Base-by-base conservation (phyloP, 2,329 filamentous ascomycete genomes). In the Lasiodiplodia sp. region DNA sequence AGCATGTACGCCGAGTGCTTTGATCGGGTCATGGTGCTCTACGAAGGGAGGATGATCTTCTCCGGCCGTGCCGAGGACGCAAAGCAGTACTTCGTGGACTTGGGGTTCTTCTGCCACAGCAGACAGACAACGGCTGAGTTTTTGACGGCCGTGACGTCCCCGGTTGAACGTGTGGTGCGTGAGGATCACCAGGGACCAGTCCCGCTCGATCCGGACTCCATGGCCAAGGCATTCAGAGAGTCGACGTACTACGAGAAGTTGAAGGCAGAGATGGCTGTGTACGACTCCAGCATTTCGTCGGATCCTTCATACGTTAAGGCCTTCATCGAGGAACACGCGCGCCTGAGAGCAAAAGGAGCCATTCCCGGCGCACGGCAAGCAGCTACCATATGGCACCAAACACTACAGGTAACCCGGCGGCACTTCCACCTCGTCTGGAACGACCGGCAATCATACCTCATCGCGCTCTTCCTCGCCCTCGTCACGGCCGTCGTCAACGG, bases 41-140 rank as follows among this genome's bases (percentile, higher is more conserved):
- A 83, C 53, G 79, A 79, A 49, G 81, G 81, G 3, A 73, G 76
- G 0, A 80, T 78, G 67, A 78, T 76, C 68, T 92, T 91, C 75
- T 90, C 91, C 71, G 90, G 90, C 6, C 85, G 82, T 2, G 84
- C 88, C 6, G 83, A 85, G 34, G 81, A 85, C 4, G 90, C 90
- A 0, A 87, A 83, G 72, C 82, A 87, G 69, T 92, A 91, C 79
- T 92, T 92, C 71, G 77, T 89, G 72, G 82, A 88, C 72, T 83
- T 92, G 0, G 90, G 90, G 4, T 92, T 91, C 74, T 84, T 89
- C 49, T 90, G 89, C 74, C 89, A 89, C 3, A 78, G 87, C 2
- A 87, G 90, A 18, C 87, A 88, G 79, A 92, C 90, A 0, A 90
- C 88, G 0, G 88, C 90, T 23, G 91, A 92, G 75, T 92, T 92